Evolutionary conservation across 805 yeast genomes (phyloP).

Genomic region (Candida tibetensis): DNA sequence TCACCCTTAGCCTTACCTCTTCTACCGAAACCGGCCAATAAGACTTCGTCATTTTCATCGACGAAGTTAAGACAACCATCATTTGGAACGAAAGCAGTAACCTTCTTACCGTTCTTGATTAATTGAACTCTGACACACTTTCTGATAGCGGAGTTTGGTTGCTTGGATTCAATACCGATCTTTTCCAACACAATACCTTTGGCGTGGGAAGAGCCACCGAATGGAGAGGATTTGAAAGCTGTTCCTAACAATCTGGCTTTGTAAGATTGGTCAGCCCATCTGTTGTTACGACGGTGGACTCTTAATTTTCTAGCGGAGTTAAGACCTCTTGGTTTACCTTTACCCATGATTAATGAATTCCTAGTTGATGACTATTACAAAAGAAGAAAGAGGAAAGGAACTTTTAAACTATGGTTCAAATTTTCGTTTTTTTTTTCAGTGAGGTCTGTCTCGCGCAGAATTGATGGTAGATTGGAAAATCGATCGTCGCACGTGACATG

Average conservation of each 20-base stretch:
- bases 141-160: conserved; percentile 99
- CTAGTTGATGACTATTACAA: conserved; percentile 8
- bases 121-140: conserved; percentile 99
- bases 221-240: conserved; percentile 99
- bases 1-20: conserved; percentile 99
- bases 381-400: conserved; percentile 1
- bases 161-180: conserved; percentile 99
- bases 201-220: conserved; percentile 99
- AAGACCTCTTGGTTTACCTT: conserved; percentile 99
- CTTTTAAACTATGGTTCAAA: background rate
- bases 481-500: background rate
- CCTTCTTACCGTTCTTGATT: conserved; percentile 99
- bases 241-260: conserved; percentile 99
- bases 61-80: conserved; percentile 99
- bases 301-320: conserved; percentile 99
- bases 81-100: conserved; percentile 99
- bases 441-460: conserved; percentile 1
- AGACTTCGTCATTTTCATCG: conserved; percentile 99
- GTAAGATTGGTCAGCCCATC: conserved; percentile 99
- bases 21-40: conserved; percentile 99
- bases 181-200: conserved; percentile 99
- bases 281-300: conserved; percentile 99
- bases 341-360: conserved; percentile 74
- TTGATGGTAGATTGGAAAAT: conserved; percentile 3
- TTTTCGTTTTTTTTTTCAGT: background rate